Base-by-base conservation (phyloP, 805 yeast species). In the Yamadazyma ubonensis region DNA sequence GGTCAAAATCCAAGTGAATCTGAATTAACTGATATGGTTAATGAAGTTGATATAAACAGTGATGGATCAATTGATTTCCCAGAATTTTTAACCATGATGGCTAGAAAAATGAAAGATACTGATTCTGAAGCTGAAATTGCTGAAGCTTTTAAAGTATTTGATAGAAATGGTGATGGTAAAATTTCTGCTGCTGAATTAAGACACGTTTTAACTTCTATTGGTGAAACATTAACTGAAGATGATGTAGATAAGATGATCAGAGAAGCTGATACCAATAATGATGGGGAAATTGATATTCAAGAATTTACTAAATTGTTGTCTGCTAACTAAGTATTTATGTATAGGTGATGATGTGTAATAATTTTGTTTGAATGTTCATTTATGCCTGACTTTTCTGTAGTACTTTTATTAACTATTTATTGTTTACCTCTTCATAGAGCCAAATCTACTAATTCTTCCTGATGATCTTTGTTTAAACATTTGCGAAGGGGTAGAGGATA, bases 71-170 rank as follows among this genome's bases (percentile, higher is more conserved):
- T 70, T 37, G 75, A 70, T 52, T 70, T 70, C 57, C 74, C 75
- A 18, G 75, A 70, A 49, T 70, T 70, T 43, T 67, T 70, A 51
- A 70, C 75, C 52, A 61, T 61, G 66, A 61, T 61, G 66, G 66
- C 66, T 2, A 58, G 66, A 53, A 95, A 93, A 61, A 82, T 93
- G 79, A 93, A 89, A 71, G 96, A 91, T 56, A 89, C 93, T 46
- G 99, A 93, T 63, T 83, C 93, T 26, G 98, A 93, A 68, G 98
- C 95, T 54, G 99, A 93, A 67, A 81, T 93, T 50, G 79, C 91
- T 49, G 99, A 93, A 69, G 99, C 99, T 10, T 93, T 93, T 77
- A 91, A 90, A 70, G 99, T 93, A 28, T 93, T 93, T 60, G 99
- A 93, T 71, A 78, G 83, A 64, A 86, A 93, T 63, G 97, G 96